Base-by-base conservation (phyloP, 1,284 basidiomycete species). In the Violaceomyces palustris region DNA sequence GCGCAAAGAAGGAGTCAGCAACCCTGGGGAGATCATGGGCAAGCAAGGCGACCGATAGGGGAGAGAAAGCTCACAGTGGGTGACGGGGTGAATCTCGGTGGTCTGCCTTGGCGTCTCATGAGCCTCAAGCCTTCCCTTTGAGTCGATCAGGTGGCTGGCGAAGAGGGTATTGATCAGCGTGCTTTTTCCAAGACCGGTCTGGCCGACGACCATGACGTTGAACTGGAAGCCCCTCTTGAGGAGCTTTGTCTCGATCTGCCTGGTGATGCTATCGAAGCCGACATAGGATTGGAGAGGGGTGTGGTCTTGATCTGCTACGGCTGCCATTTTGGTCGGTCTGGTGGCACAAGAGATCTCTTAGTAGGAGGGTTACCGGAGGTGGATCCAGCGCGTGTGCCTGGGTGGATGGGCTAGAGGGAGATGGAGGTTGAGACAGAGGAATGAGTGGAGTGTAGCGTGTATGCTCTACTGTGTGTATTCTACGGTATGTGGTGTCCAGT, bases 131-230 rank as follows among this genome's bases (percentile, higher is more conserved):
- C 94, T 85, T 25, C 94, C 93, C 79, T 97, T 97, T 40, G 90
- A 90, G 78, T 96, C 92, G 72, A 98, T 87, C 71, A 98, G 81
- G 77, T 97, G 92, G 44, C 88, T 91, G 49, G 93, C 91, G 74
- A 98, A 98, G 75, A 98, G 89, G 39, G 93, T 97, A 82, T 97
- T 97, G 76, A 98, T 89, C 71, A 98, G 80, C 30, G 94, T 97
- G 61, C 90, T 94, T 80, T 98, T 98, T 75, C 93, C 94, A 34
- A 98, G 80, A 60, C 93, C 94, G 37, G 92, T 96, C 79, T 93
- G 93, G 45, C 93, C 92, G 87, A 72, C 47, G 53, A 51, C 54
- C 50, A 68, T 67, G 37, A 68, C 50, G 75, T 98, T 98, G 83
- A 98, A 97, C 79, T 94, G 88, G 80, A 96, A 97, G 52, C 92